Base-by-base conservation (phyloP, 805 yeast genomes). In the Ogataea degrootiae region DNA sequence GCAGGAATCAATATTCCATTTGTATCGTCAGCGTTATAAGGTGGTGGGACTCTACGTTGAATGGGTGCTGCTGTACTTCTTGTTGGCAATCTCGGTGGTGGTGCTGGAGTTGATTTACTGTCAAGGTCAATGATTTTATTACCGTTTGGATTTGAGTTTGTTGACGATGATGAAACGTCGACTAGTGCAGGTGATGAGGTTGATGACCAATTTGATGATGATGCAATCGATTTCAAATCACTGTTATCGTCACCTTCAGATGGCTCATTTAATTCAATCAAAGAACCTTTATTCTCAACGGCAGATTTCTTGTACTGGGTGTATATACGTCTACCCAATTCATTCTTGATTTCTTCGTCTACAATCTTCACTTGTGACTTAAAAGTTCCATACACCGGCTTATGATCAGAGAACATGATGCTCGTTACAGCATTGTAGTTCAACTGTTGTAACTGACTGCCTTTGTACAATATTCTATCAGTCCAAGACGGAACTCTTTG, bases 401-500 rank as follows among this genome's bases (percentile, higher is more conserved):
- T 83, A 63, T 94, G 99, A 61, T 94, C 99, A 46, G 97, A 88
- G 48, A 83, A 74, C 47, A 61, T 61, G 38, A 92, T 65, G 21
- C 66, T 67, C 54, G 79, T 79, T 1, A 82, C 81, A 43, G 85
- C 78, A 46, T 82, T 77, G 62, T 94, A 94, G 44, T 81, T 80
- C 52, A 82, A 61, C 41, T 88, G 94, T 37, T 72, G 67, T 38
- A 90, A 58, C 16, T 68, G 68, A 4, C 71, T 63, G 36, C 95
- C 89, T 49, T 75, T 73, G 58, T 75, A 83, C 42, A 92, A 69
- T 46, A 88, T 84, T 59, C 99, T 73, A 65, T 92, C 99, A 0
- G 98, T 92, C 97, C 98, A 92, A 0, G 97, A 85, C 1, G 99
- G 99, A 4, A 87, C 83, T 57, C 99, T 76, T 52, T 85, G 92